phyloP scores from a whole-genome alignment of 2,329 filamentous ascomycete species.

The Aspergillus oerlinghausenensis region DNA sequence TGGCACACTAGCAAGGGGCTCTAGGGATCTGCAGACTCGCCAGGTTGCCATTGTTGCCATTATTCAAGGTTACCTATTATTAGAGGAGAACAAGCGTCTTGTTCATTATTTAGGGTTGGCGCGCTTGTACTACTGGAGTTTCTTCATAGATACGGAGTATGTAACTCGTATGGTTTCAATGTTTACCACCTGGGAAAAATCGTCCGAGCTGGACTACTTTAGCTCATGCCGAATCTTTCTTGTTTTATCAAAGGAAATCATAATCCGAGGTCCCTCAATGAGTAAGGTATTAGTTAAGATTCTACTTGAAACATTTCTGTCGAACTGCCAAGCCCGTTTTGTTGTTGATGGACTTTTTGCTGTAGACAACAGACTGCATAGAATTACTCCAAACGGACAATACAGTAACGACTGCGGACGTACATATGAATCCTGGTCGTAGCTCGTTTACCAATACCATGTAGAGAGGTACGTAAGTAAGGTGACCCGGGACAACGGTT shows the following conservation, averaged over 20 bases:
- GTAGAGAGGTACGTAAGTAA: background rate
- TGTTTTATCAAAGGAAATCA: too few relatives aligned
- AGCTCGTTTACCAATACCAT: background rate
- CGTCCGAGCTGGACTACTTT: background rate
- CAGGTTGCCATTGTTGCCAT: background rate
- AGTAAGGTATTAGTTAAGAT: background rate
- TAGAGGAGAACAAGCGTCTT: too few relatives aligned
- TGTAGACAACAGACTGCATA: background rate
- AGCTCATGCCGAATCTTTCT: too few relatives aligned
- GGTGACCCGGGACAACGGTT: background rate
- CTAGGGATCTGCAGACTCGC: background rate
- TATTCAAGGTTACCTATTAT: too few relatives aligned
- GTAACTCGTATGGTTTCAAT: background rate
- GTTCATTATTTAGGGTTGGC: too few relatives aligned
- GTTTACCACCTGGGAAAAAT: background rate
- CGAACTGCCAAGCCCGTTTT: too few relatives aligned
- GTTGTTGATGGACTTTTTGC: background rate
- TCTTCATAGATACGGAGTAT: background rate
- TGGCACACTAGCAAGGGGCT: background rate
- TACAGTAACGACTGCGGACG: background rate
- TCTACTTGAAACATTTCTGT: background rate
- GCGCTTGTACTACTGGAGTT: too few relatives aligned
- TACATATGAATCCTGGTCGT: too few relatives aligned
- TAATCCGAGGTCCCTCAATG: background rate
- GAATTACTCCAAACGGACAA: background rate